Base-by-base conservation (phyloP, 192 early-diverging fungal species). In the Geranomyces michiganensis region DNA sequence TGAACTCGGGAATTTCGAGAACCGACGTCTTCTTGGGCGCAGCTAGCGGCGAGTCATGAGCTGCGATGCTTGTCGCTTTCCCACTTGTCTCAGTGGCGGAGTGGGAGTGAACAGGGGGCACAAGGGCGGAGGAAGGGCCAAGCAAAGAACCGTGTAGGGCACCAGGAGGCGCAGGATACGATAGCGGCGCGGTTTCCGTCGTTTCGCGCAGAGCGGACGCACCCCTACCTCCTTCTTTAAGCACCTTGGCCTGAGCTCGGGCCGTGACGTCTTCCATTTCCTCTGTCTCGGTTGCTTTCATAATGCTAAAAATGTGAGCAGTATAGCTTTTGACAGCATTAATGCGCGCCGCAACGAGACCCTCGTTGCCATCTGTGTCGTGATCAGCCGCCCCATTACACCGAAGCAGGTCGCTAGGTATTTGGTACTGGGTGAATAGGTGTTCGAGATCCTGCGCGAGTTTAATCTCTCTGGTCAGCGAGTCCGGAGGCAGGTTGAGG, bases 381-480 rank as follows among this genome's bases (percentile, higher is more conserved):
- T 55, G 21, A 24, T 8, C 31, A 32, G 59, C 59, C 32, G 22
- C 65, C 49, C 3, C 60, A 56, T 77, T 71, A 36, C 56, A 75
- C 32, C n/a, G 31, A 27, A 77, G 33, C 62, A 77, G 41, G 36
- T 77, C 75, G 31, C 68, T 51, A 17, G 75, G 75, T 30, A 77
- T 77, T 30, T 77, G 75, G 56, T 70, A 51, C 64, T 77, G 45
- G 19, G 62, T 65, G 27, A 78, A 76, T 4, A 78, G 36, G 19
- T 78, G 22, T 60, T 75, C 64, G 32, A 78, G 21, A 30, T 78
- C 75, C 62, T 77, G 67, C 10, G 76, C 73, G 9, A 78, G 68
- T 58, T 77, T 7, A 47, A 78, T 78, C 51, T 78, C 76, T 32
- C 78, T 78, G 1, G 71, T 78, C 17, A 78, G 56, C 22, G 66